These are phyloP conservation scores for Hemileccinum impolitum DNA, from an alignment of 768 basidiomycete genomes.

Conservation along the genomic window DNA sequence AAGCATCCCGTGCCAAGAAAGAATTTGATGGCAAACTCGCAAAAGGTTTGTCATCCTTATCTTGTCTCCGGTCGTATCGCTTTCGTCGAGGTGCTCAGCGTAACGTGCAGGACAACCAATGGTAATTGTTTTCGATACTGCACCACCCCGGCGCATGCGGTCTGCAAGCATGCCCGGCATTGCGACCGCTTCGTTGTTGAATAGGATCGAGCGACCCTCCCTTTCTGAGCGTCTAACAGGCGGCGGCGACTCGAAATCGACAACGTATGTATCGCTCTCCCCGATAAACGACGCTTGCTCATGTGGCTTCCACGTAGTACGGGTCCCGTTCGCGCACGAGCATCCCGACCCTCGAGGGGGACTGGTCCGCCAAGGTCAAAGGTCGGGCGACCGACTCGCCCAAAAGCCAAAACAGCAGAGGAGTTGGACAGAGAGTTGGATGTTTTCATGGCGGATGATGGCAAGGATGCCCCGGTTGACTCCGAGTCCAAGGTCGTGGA, in stretches of 20 bases:
- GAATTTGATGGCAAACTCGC: constrained; percentile 84
- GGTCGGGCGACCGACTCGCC: constrained; percentile 28
- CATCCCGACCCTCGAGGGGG: constrained; percentile 21
- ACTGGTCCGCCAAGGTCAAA: constrained; percentile 11
- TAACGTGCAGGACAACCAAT: constrained; percentile 70
- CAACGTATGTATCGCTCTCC: constrained; percentile 12
- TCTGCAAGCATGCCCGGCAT: constrained; percentile 42
- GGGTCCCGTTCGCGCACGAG: constrained; percentile 46
- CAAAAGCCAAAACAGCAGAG: constrained; percentile 70
- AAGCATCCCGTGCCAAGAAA: constrained; percentile 81
- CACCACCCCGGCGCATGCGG: constrained; percentile 44
- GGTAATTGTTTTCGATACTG: constrained; percentile 59
- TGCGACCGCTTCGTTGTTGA: constrained; percentile 59
- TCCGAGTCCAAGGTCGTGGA: constrained; percentile 15
- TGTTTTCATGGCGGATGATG: constrained; percentile 71
- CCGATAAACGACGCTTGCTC: background rate
- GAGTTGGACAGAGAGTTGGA: constrained; percentile 90
- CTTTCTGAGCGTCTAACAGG: constrained; percentile 61
- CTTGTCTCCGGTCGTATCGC: background rate
- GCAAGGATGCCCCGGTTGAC: constrained; percentile 19
- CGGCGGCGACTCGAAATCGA: constrained; percentile 34
- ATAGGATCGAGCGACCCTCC: constrained; percentile 72
- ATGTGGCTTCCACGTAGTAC: constrained; percentile 7
- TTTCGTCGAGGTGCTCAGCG: constrained; percentile 3
- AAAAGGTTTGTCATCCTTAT: constrained; percentile 54